Base-by-base conservation (phyloP, 768 basidiomycete genomes). In the Gloeostereum incarnatum region DNA sequence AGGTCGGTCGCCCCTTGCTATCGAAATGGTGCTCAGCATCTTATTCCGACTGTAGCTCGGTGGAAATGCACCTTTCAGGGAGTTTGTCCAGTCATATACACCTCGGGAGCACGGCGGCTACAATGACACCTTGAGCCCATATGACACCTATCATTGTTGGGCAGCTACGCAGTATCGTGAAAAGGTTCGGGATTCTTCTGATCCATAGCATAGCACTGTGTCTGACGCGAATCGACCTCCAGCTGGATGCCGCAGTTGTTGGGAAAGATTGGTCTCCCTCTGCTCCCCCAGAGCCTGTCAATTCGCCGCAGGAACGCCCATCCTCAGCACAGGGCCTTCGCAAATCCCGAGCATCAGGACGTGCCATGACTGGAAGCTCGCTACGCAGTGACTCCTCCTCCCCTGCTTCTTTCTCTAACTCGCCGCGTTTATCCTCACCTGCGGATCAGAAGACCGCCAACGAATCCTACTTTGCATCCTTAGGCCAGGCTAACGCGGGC, bases 151-250 rank as follows among this genome's bases (percentile, higher is more conserved):
- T 59, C 88, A 90, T 53, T 84, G 76, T 26, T 96, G 93, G 90
- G 87, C 92, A 2, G 94, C 92, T 1, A 67, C 84, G 2, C 92
- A 97, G 60, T 98, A 98, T 60, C 78, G 86, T 30, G 88, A 92
- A 59, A 99, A 96, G 71, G 92, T 86, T 48, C 38, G 65, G 21
- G 13, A n/a, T 26, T 20, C 8, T 39, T 23, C 16, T 19, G 33
- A 0, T 38, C 18, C 10, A 31, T 4, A 24, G 13, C 17, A 20
- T 21, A 16, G 5, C 27, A 10, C 31, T 31, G 18, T 10, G 29
- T 29, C 16, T 18, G 7, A 2, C 40, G n/a, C n/a, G n/a, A n/a
- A 58, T 24, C 36, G 17, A n/a, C 38, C 41, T 38, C 27, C 54
- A 96, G 92, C 69, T 97, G 44, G 81, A 89, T 48, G 80, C 81